A percentile compares a stretch with the other conserved stretches of the same genome.
Evolutionary conservation across 768 basidiomycete genomes (phyloP).

Genomic region (Dioszegia aurantiaca): DNA sequence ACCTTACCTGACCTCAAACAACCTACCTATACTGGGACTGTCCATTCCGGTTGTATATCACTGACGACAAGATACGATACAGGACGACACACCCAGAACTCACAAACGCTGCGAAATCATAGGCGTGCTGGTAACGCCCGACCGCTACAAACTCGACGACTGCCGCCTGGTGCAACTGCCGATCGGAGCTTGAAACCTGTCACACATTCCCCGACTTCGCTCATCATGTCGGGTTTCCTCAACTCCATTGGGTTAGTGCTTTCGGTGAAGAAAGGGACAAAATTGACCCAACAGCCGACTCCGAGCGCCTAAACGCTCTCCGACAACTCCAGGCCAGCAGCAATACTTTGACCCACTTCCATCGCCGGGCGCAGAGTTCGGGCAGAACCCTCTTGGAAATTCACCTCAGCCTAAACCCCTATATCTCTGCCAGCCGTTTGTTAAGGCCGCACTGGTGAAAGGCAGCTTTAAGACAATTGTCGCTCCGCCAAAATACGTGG

Average conservation of each 20-base stretch:
- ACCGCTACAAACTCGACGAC: too few species aligned
- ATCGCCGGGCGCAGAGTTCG: slow-evolving; percentile 37
- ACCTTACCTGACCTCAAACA: too few species aligned
- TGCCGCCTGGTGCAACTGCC: neutral
- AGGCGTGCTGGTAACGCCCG: neutral
- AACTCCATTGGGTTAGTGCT: slow-evolving; percentile 49
- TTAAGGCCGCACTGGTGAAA: slow-evolving; percentile 90
- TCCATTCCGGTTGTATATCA: too few species aligned
- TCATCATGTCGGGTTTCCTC: slow-evolving; percentile 48
- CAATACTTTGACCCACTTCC: slow-evolving; percentile 42
- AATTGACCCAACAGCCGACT: slow-evolving; percentile 42
- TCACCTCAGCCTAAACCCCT: slow-evolving; percentile 53
- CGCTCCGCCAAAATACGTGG: slow-evolving; percentile 89
- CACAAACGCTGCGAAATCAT: neutral
- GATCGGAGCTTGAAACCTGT: neutral
- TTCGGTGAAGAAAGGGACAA: neutral
- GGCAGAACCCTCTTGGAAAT: slow-evolving; percentile 13
- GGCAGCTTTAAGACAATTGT: slow-evolving; percentile 99
- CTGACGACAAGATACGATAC: too few species aligned
- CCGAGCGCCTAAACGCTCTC: slow-evolving; percentile 50
- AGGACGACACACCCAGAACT: too few species aligned
- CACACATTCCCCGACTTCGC: neutral
- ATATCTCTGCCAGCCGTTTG: slow-evolving; percentile 90
- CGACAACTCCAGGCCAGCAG: slow-evolving; percentile 23
- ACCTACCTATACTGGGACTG: too few species aligned